Evolutionary conservation across 2,329 filamentous ascomycete species (phyloP), one percentile per base, ranked within the genome.

Genomic region (Pseudogymnoascus sp.): DNA sequence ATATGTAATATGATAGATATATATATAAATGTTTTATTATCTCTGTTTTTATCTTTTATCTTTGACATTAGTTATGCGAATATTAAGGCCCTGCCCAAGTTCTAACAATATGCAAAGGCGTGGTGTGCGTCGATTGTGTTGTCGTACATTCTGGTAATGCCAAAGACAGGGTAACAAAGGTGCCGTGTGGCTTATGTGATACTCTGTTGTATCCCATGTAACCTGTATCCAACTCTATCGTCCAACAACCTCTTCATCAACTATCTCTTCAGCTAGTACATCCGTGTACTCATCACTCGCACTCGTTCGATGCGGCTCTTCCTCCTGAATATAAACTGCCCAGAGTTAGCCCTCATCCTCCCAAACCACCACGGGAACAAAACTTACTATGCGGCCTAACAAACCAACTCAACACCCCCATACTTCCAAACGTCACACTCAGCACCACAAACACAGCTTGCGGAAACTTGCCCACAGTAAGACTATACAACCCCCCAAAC

Each of bases 401-500:
- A 61, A 92, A 82, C 73, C 87, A 87, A 69, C 85, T 89, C 61
- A 85, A 79, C 1, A 86, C 60, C 31, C 93, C 80, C 0, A 86
- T 86, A 7, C 86, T 25, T 1, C 76, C 82, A 72, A 96, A 96
- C 0, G 89, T 78, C 6, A 76, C 75, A 0, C 82, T 78, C 48
- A 97, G 74, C 59, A 89, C 83, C 7, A 95, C 83, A 72, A 97
- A 97, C 0, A 96, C 87, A 0, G 90, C 86, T 73, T 94, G 90
- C 0, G 90, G 86, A 67, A 89, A 93, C 1, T 76, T 85, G 18
- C 82, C 85, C 1, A 97, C 90, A 0, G 94, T 97, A 2, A 82
- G 78, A 12, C 88, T 88, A 72, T 96, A 99, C 8, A 97, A 84
- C 4, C 89, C 83, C 70, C 94, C 96, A 75, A 97, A 96, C 1